A percentile compares a stretch with the other conserved stretches of the same genome.
phyloP scores from a whole-genome alignment of 768 basidiomycete genomes.

The Russula vinacea region DNA sequence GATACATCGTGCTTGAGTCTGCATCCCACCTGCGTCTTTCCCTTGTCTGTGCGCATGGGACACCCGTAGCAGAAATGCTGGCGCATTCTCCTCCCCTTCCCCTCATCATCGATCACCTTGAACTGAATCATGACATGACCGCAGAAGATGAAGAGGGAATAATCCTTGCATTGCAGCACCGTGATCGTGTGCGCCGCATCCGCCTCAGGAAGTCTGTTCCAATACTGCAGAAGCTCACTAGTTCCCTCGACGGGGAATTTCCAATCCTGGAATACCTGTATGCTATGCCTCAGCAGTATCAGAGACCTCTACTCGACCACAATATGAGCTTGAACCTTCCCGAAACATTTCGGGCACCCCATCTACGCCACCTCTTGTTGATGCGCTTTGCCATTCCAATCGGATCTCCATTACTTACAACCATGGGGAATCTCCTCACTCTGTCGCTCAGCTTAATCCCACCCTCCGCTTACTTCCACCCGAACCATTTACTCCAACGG shows the following conservation, averaged over 20 bases:
- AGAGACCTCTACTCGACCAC: background rate
- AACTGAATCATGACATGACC: background rate
- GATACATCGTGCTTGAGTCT: background rate
- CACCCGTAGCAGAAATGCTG: background rate
- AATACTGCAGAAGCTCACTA: background rate
- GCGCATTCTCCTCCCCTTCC: background rate
- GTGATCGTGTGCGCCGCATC: constrained; percentile 5
- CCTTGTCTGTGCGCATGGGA: background rate
- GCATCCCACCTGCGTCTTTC: background rate
- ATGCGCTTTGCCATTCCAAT: background rate
- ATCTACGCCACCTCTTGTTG: background rate
- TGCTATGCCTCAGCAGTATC: background rate
- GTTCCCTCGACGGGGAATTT: background rate
- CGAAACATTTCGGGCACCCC: background rate
- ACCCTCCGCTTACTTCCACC: background rate
- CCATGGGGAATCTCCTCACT: background rate
- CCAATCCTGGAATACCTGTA: background rate
- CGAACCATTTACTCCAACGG: background rate
- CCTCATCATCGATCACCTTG: background rate
- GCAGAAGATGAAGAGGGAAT: background rate
- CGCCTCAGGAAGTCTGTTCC: background rate
- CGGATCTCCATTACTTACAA: background rate
- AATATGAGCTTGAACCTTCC: background rate
- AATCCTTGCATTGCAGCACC: background rate
- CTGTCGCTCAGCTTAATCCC: background rate